Conservation (phyloP, 2,329 filamentous ascomycete genomes). For the Sarocladium oryzae region DNA sequence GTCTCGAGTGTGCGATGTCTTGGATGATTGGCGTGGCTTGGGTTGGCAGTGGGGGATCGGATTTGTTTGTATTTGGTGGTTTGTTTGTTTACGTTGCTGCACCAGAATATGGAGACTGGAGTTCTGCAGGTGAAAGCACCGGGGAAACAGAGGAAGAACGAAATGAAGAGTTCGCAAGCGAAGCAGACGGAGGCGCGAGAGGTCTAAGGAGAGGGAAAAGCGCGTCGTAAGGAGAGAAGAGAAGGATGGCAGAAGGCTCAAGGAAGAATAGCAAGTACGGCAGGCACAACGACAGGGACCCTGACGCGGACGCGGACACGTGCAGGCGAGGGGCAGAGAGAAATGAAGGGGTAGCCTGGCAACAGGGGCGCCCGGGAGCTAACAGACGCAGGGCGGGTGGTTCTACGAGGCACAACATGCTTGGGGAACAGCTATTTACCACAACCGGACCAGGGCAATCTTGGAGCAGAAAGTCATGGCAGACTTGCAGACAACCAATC, state of each 20-base stretch:
- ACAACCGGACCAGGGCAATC: no score
- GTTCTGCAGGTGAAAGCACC: neutral
- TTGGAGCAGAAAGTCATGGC: no score
- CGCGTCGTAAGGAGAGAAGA: neutral
- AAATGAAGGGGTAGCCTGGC: slow-evolving; percentile 9
- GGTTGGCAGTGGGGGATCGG: slow-evolving; percentile 5
- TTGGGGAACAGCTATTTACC: no score
- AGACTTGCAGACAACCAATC: no score
- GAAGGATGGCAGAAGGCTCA: slow-evolving; percentile 2
- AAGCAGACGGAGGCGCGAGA: neutral
- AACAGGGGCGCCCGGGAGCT: slow-evolving; percentile 3
- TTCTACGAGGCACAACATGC: neutral
- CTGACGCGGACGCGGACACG: slow-evolving; percentile 8
- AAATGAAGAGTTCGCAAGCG: slow-evolving; percentile 1
- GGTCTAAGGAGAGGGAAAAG: neutral
- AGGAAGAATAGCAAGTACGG: slow-evolving; percentile 5
- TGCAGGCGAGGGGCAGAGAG: slow-evolving; percentile 8
- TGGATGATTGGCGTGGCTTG: slow-evolving; percentile 8
- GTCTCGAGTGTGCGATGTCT: slow-evolving; percentile 4
- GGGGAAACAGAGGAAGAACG: no score
- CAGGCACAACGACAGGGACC: slow-evolving; percentile 10
- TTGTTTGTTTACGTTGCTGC: neutral
- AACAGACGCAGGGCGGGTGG: neutral
- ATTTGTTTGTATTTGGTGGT: slow-evolving; percentile 6
- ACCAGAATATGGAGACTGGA: neutral